Evolutionary conservation across 495 filamentous ascomycete species (phyloP).

Genomic region (Choiromyces venosus): DNA sequence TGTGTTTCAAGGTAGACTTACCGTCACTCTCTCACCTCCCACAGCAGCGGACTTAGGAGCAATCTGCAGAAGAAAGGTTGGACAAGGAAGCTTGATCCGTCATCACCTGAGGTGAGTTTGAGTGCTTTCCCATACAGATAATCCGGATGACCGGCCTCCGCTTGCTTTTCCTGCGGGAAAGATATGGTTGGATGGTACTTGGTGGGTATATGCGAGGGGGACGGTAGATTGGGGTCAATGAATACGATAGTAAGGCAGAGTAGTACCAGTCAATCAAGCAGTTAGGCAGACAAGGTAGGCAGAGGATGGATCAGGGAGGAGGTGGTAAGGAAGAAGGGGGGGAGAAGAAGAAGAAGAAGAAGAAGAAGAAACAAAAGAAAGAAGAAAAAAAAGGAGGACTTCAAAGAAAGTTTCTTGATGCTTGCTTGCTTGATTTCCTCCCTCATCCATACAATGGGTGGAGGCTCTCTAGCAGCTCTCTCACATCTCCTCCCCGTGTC

Average conservation of each 20-base stretch:
- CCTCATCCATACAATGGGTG: neutral
- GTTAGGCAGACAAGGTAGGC: neutral
- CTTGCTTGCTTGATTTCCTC: neutral
- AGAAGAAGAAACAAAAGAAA: neutral
- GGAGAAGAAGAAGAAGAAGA: constrained; percentile 10
- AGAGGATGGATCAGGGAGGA: constrained; percentile 12
- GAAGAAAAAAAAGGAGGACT: constrained; percentile 16
- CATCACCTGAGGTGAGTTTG: constrained; percentile 30
- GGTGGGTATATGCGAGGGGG: neutral
- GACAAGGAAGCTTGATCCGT: constrained; percentile 26
- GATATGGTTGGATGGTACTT: neutral
- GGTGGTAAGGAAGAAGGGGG: constrained; percentile 20
- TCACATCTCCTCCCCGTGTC: neutral
- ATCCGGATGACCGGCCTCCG: neutral
- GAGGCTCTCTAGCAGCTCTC: neutral
- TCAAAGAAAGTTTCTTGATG: constrained; percentile 10
- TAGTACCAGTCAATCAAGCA: constrained; percentile 1
- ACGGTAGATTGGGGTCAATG: neutral
- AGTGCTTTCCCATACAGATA: constrained; percentile 5
- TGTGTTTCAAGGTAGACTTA: constrained; percentile 24
- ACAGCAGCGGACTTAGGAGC: constrained; percentile 9
- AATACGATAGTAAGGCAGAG: neutral
- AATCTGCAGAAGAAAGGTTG: constrained; percentile 18
- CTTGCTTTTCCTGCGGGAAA: neutral
- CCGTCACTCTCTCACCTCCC: neutral